Conservation (phyloP, 176 grass and related monocot genomes). For the Paspalum vaginatum region DNA sequence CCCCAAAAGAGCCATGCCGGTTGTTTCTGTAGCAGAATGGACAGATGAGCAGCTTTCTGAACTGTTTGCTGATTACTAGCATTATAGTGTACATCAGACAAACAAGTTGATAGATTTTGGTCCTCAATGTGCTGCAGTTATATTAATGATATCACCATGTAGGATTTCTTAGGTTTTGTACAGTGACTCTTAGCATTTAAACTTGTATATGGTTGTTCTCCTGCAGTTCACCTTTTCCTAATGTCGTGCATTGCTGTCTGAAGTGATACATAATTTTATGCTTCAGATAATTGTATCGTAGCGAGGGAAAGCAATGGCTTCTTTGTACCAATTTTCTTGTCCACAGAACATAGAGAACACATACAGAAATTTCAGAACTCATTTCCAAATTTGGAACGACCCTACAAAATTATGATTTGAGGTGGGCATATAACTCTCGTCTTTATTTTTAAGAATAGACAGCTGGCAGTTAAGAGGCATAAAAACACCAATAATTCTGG, state of each 20-base stretch:
- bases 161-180: background rate
- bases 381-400: background rate
- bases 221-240: background rate
- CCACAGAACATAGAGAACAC: too few species aligned
- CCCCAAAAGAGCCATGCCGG: background rate
- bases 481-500: background rate
- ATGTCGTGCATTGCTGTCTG: background rate
- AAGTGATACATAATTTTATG: background rate
- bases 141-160: background rate
- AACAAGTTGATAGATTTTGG: background rate
- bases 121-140: background rate
- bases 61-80: constrained; percentile 42
- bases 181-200: background rate
- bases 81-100: background rate
- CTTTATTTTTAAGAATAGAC: background rate
- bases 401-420: background rate
- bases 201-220: background rate
- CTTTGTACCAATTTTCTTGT: background rate
- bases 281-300: background rate
- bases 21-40: constrained; percentile 37
- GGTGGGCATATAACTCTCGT: background rate
- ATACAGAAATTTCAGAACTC: background rate
- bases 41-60: constrained; percentile 48
- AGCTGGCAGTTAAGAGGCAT: background rate
- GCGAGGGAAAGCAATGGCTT: background rate